phyloP scores from a whole-genome alignment of 768 basidiomycete genomes.

The Podaxis mareebaensis region DNA sequence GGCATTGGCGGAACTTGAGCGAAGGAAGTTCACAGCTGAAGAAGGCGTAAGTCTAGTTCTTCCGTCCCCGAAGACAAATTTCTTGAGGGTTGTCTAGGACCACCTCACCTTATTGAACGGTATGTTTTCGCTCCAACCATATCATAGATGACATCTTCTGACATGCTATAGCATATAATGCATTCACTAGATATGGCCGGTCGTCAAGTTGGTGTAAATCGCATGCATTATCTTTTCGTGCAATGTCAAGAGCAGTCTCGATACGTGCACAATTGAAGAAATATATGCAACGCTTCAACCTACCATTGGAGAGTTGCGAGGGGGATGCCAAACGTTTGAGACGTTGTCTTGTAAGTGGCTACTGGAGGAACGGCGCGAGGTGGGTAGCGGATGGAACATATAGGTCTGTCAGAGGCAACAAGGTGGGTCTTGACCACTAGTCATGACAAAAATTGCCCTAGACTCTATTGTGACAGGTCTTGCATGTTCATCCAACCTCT shows the following conservation, averaged over 20 bases:
- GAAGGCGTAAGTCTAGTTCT: constrained; percentile 71
- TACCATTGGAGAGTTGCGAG: constrained; percentile 84
- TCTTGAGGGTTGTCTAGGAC: constrained; percentile 52
- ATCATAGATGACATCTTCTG: neutral
- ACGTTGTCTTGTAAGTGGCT: constrained; percentile 89
- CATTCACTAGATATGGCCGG: constrained; percentile 78
- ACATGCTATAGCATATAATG: constrained; percentile 77
- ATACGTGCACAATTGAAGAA: constrained; percentile 95
- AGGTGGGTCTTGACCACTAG: constrained; percentile 44
- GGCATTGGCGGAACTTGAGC: constrained; percentile 87
- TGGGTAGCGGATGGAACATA: constrained; percentile 95
- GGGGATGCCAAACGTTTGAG: constrained; percentile 83
- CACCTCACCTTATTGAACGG: constrained; percentile 94
- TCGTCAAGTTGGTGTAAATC: constrained; percentile 92
- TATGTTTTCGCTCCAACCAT: constrained; percentile 28
- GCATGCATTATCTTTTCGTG: constrained; percentile 91
- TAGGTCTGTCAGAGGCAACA: constrained; percentile 81
- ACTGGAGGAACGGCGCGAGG: constrained; percentile 91
- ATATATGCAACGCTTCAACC: constrained; percentile 88
- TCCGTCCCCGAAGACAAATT: neutral
- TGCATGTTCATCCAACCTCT: constrained; percentile 92
- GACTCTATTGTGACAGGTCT: constrained; percentile 46
- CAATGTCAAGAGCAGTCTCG: constrained; percentile 90
- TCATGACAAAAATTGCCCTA: neutral
- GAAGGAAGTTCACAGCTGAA: constrained; percentile 95